Percentiles rank a stretch among this genome's conserved stretches.
Evolutionary conservation across 805 yeast genomes (phyloP).

Genomic region (Zygoascus bituminiphila): DNA sequence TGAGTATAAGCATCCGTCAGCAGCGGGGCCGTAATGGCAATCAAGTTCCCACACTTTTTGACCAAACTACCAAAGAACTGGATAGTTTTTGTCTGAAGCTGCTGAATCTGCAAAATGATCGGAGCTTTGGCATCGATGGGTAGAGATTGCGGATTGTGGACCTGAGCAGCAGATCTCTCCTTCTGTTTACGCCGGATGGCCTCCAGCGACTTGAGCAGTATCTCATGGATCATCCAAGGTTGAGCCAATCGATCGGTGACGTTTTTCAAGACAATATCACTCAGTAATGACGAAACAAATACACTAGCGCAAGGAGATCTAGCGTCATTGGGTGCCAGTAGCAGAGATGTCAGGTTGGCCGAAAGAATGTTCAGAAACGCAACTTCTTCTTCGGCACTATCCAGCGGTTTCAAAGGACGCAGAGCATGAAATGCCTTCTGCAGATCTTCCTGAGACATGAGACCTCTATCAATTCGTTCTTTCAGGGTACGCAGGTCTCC

Average conservation of each 20-base stretch:
- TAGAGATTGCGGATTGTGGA: neutral
- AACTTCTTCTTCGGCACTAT: conserved; percentile 19
- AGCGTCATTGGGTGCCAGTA: conserved; percentile 36
- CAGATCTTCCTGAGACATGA: conserved; percentile 27
- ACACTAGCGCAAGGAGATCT: conserved; percentile 34
- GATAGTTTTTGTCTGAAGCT: neutral
- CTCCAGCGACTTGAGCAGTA: conserved; percentile 26
- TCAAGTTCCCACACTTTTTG: conserved; percentile 1
- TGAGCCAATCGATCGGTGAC: conserved; percentile 39
- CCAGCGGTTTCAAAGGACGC: conserved; percentile 32
- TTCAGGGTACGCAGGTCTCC: conserved; percentile 13
- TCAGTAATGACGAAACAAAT: conserved; percentile 34
- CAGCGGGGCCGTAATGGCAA: neutral
- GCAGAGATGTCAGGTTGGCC: conserved; percentile 28
- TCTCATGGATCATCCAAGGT: conserved; percentile 45
- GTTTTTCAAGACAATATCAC: conserved; percentile 37
- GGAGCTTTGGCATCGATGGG: neutral
- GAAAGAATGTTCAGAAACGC: conserved; percentile 33
- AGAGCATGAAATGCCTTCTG: conserved; percentile 30
- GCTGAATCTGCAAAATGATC: neutral
- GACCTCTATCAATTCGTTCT: conserved; percentile 25
- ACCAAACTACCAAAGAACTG: neutral
- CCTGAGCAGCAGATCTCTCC: neutral
- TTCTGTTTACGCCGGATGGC: neutral
- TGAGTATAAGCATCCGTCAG: neutral